These are phyloP conservation scores for Pythium guiyangense DNA, from an alignment of 352 stramenopile genomes.

Conservation along the genomic window DNA sequence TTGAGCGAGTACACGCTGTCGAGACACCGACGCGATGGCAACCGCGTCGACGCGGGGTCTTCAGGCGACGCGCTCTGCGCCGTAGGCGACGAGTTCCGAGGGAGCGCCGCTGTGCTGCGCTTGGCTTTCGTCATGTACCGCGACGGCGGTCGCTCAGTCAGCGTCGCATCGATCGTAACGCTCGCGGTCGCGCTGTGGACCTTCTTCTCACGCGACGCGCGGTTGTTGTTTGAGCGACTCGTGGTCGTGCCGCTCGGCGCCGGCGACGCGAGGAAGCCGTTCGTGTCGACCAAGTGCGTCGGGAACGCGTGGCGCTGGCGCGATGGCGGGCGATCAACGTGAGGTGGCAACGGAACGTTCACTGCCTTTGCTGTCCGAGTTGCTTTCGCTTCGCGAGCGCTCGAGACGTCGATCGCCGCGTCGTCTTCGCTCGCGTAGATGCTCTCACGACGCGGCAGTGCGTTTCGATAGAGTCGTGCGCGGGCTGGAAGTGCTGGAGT, in stretches of 20 bases:
- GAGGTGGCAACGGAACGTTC: background rate
- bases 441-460: conserved; percentile 17
- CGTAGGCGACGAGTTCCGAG: background rate
- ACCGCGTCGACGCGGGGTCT: background rate
- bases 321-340: conserved; percentile 50
- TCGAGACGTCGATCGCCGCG: background rate
- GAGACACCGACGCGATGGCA: conserved; percentile 33
- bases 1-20: conserved; percentile 40
- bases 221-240: conserved; percentile 8
- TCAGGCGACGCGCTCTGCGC: background rate
- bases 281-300: conserved; percentile 63
- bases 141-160: conserved; percentile 51
- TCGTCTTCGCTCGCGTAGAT: conserved; percentile 10
- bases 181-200: conserved; percentile 9
- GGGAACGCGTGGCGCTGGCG: conserved; percentile 75
- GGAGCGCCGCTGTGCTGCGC: conserved; percentile 7
- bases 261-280: conserved; percentile 17
- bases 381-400: background rate
- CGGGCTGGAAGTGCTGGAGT: conserved; percentile 17
- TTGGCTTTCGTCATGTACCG: conserved; percentile 72
- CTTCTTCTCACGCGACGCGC: conserved; percentile 8
- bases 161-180: conserved; percentile 3
- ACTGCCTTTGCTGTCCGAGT: background rate
- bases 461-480: conserved; percentile 19
- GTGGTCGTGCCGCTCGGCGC: background rate